Percentiles rank a stretch among this genome's conserved stretches.
These are phyloP conservation scores for Epichloe uncinata DNA, from an alignment of 2,329 filamentous ascomycete genomes.

Conservation along the genomic window DNA sequence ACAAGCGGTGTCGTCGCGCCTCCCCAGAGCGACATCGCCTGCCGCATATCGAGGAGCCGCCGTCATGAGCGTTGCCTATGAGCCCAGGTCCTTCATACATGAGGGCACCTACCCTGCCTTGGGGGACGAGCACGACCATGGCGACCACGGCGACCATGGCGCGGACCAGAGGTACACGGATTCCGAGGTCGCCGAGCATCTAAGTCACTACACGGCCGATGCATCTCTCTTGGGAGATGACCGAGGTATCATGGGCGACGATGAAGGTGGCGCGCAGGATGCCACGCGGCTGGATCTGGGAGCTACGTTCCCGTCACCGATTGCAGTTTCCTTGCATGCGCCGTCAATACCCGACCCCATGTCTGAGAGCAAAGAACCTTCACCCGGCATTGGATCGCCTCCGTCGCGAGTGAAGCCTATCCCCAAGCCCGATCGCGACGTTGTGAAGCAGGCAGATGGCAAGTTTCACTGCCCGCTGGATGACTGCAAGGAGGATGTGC, in stretches of 20 bases:
- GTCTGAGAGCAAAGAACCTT: slow-evolving; percentile 22
- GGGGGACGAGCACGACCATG: slow-evolving; percentile 28
- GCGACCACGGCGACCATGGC: slow-evolving; percentile 21
- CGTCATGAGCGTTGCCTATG: slow-evolving; percentile 40
- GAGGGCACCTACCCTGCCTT: slow-evolving; percentile 35
- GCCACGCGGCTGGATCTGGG: slow-evolving; percentile 26
- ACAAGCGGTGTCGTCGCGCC: slow-evolving; percentile 5
- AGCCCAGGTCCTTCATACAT: slow-evolving; percentile 34
- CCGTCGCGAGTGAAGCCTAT: slow-evolving; percentile 37
- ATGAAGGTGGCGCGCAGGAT: slow-evolving; percentile 26
- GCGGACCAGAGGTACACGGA: slow-evolving; percentile 29
- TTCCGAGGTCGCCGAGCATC: slow-evolving; percentile 28
- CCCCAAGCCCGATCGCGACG: slow-evolving; percentile 44
- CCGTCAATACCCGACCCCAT: slow-evolving; percentile 19
- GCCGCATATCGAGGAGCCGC: slow-evolving; percentile 10
- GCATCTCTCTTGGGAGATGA: slow-evolving; percentile 10
- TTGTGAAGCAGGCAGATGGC: slow-evolving; percentile 53
- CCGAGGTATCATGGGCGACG: slow-evolving; percentile 22
- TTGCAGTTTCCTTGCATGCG: slow-evolving; percentile 18
- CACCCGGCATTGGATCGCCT: slow-evolving; percentile 19
- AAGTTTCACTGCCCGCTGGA: slow-evolving; percentile 62
- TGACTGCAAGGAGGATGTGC: slow-evolving; percentile 52
- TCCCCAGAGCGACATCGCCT: slow-evolving; percentile 6
- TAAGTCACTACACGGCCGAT: slow-evolving; percentile 30
- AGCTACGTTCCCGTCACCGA: slow-evolving; percentile 21